Conservation (phyloP, 169 alveolate species). For the Cardiosporidium cionae region DNA sequence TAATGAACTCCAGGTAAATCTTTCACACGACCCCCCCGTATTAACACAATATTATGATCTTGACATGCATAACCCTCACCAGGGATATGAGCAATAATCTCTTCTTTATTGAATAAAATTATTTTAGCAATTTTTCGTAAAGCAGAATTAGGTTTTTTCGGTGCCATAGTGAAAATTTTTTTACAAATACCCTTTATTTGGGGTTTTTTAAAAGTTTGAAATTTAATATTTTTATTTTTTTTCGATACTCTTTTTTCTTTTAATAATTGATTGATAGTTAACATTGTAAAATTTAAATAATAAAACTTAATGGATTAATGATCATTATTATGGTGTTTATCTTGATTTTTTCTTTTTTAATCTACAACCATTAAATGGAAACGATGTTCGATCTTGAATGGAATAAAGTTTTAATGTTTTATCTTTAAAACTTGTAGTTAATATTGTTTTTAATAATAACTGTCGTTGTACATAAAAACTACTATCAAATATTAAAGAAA, state of each 20-base stretch:
- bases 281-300: neutral
- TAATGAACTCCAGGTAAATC: constrained; percentile 36
- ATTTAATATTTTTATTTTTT: constrained; percentile 1
- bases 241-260: neutral
- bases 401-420: constrained; percentile 9
- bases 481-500: constrained; percentile 9
- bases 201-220: neutral
- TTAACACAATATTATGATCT: constrained; percentile 36
- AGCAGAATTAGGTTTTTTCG: constrained; percentile 14
- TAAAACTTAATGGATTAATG: neutral
- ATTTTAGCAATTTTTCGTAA: constrained; percentile 24
- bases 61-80: constrained; percentile 36
- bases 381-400: constrained; percentile 11
- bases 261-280: constrained; percentile 1
- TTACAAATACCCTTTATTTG: neutral
- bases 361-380: constrained; percentile 1
- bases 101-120: constrained; percentile 26
- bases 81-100: constrained; percentile 38
- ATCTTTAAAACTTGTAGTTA: neutral
- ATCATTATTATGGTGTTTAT: constrained; percentile 10
- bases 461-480: constrained; percentile 14
- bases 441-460: constrained; percentile 18
- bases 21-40: constrained; percentile 26
- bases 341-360: constrained; percentile 1
- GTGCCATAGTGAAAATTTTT: constrained; percentile 3